Evolutionary conservation across 2,329 filamentous ascomycete species (phyloP).

Genomic region (Claviceps monticola): DNA sequence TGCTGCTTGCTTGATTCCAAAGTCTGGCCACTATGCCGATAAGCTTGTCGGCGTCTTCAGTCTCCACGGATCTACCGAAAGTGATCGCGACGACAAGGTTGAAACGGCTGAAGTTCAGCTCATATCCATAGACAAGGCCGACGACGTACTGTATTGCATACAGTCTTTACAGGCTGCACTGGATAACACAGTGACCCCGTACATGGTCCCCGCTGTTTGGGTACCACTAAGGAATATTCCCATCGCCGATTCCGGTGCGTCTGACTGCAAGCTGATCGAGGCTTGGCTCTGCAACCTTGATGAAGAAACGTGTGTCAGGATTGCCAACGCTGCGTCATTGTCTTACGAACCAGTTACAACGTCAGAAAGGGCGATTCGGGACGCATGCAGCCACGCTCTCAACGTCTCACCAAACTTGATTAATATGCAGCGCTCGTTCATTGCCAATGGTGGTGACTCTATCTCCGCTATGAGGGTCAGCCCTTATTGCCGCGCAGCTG

Average conservation of each 20-base stretch:
- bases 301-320: background rate
- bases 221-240: background rate
- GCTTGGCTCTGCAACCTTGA: slow-evolving; percentile 2
- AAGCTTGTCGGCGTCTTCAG: slow-evolving; percentile 6
- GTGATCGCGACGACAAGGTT: background rate
- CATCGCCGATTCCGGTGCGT: background rate
- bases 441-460: slow-evolving; percentile 7
- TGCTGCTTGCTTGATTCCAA: slow-evolving; percentile 1
- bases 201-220: slow-evolving; percentile 2
- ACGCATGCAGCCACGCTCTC: slow-evolving; percentile 5
- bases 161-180: background rate
- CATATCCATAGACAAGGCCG: background rate
- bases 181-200: background rate
- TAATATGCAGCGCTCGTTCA: slow-evolving; percentile 5
- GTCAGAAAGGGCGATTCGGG: slow-evolving; percentile 1
- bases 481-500: slow-evolving; percentile 1
- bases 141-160: background rate
- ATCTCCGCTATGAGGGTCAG: slow-evolving; percentile 6
- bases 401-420: slow-evolving; percentile 2
- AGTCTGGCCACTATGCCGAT: slow-evolving; percentile 1
- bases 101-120: background rate
- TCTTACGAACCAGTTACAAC: background rate
- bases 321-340: background rate
- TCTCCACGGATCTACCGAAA: background rate
- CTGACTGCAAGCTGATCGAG: background rate